Evolutionary conservation across 805 yeast genomes (phyloP).

Genomic region (Candida palmyrensis): DNA sequence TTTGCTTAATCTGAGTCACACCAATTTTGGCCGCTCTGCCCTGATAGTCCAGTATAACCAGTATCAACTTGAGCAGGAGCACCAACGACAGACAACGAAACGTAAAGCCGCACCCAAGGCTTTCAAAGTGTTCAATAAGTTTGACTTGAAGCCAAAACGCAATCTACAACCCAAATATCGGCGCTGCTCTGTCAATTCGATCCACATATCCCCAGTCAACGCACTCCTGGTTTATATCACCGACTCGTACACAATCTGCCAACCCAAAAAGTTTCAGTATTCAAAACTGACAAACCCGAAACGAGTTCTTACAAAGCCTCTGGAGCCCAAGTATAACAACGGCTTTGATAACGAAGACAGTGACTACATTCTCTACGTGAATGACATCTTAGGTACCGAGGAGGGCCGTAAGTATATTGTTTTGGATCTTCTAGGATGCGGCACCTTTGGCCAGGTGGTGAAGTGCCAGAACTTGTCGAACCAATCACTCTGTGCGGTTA

Average conservation of each 20-base stretch:
- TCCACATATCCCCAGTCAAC: conserved; percentile 69
- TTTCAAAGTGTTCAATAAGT: conserved; percentile 31
- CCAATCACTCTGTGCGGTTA: conserved; percentile 88
- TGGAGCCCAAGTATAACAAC: conserved; percentile 72
- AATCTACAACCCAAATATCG: conserved; percentile 66
- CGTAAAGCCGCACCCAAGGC: conserved; percentile 44
- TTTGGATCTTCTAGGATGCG: conserved; percentile 87
- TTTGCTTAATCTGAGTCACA: no score
- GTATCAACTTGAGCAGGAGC: not conserved
- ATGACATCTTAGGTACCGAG: conserved; percentile 84
- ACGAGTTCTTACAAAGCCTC: conserved; percentile 88
- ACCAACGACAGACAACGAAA: conserved; percentile 5
- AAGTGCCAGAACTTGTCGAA: conserved; percentile 80
- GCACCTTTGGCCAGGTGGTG: conserved; percentile 97
- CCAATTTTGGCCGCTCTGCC: not conserved
- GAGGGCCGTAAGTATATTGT: conserved; percentile 86
- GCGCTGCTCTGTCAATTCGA: conserved; percentile 59
- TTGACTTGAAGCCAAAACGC: conserved; percentile 57
- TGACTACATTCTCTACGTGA: conserved; percentile 90
- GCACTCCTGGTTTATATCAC: conserved; percentile 76
- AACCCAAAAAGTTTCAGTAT: conserved; percentile 71
- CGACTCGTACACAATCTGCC: conserved; percentile 79
- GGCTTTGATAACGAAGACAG: conserved; percentile 86
- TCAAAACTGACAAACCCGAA: conserved; percentile 83
- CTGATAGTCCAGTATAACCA: not conserved